Evolutionary conservation across 2,329 filamentous ascomycete species (phyloP).

Genomic region (Fusarium dlaminii): DNA sequence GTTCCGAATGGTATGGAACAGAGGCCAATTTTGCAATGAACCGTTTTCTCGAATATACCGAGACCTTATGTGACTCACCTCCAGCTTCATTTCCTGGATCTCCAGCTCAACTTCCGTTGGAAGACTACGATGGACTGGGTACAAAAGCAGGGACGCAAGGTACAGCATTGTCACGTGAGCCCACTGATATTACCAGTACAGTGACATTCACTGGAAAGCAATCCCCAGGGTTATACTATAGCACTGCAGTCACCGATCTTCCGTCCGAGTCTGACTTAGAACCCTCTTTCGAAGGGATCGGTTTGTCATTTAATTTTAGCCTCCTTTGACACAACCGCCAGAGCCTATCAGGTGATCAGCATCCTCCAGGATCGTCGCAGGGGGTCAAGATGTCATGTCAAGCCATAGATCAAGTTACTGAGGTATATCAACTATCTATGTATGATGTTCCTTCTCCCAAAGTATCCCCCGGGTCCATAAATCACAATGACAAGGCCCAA

Average conservation of each 20-base stretch:
- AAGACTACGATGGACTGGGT: neutral
- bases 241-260: too few species aligned
- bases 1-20: neutral
- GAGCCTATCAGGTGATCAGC: too few species aligned
- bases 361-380: too few species aligned
- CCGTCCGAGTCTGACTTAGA: too few species aligned
- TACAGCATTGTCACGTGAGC: too few species aligned
- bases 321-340: too few species aligned
- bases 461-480: fast-evolving
- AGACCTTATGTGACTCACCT: neutral
- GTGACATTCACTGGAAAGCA: neutral
- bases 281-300: too few species aligned
- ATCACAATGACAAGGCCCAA: neutral
- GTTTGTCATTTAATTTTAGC: too few species aligned
- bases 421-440: fast-evolving
- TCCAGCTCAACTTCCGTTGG: fast-evolving
- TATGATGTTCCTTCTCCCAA: fast-evolving
- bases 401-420: fast-evolving
- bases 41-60: neutral
- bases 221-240: too few species aligned
- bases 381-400: too few species aligned
- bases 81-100: neutral
- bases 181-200: neutral
- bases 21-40: neutral
- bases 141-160: too few species aligned